Percentiles rank a stretch among this genome's conserved stretches.
Evolutionary conservation across 2,329 filamentous ascomycete genomes (phyloP).

Genomic region (Microsporum audouinii): DNA sequence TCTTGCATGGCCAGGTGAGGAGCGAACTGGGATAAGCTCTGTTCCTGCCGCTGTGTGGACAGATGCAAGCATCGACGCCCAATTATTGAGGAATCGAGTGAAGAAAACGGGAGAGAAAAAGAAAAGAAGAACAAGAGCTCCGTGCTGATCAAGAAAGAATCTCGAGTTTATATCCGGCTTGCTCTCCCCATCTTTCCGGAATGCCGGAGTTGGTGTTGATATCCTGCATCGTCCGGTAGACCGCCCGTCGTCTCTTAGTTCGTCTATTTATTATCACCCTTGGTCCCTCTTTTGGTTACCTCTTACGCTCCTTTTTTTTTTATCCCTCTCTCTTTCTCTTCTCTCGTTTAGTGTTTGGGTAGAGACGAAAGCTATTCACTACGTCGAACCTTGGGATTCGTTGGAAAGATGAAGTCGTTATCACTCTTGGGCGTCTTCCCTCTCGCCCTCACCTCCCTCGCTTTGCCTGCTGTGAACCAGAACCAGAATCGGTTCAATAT

Average conservation of each 20-base stretch:
- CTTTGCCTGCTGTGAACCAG: conserved; percentile 4
- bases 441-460: conserved; percentile 6
- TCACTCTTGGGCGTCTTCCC: neutral
- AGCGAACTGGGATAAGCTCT: conserved; percentile 3
- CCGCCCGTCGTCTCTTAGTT: neutral
- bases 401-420: neutral
- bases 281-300: neutral
- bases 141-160: neutral
- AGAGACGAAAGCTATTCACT: neutral
- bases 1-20: conserved; percentile 3
- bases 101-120: neutral
- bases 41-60: conserved; percentile 1
- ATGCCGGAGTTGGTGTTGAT: neutral
- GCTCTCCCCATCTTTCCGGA: neutral
- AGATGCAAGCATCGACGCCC: conserved; percentile 1
- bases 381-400: neutral
- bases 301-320: neutral
- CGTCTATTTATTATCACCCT: neutral
- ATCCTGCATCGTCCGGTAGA: neutral
- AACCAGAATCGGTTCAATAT: neutral
- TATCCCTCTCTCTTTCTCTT: neutral
- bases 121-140: neutral
- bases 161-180: neutral
- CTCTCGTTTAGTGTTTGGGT: neutral
- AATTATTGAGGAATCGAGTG: conserved; percentile 7